Base-by-base conservation (phyloP, 2,329 filamentous ascomycete species). In the Helminthosporium solani region DNA sequence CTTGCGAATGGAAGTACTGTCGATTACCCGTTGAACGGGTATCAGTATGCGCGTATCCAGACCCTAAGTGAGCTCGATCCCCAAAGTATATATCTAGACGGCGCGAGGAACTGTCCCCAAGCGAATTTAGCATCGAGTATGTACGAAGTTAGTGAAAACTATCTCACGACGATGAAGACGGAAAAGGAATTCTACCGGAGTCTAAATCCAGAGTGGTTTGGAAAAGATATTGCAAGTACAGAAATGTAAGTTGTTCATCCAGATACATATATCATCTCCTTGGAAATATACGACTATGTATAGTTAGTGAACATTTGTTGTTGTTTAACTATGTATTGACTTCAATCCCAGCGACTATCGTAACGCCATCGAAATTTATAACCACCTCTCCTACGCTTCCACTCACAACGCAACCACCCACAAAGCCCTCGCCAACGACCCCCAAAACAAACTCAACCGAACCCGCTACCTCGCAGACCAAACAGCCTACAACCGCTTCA, bases 11-110 rank as follows among this genome's bases (percentile, higher is more conserved):
- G 75, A 1, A 70, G 68, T 2, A 61, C 64, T 30, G 57, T 78
- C 7, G 65, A 74, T 21, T 72, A 67, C 37, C 81, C 81, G 1
- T 57, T 84, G 28, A 62, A 70, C 37, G 80, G 81, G 30, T 83
- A 83, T 55, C 80, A 83, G 55, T 83, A 83, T 59, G 70, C 79
- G 7, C 69, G 68, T 23, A 73, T 84, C 18, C 60, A 75, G 16
- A 72, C 74, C 0, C 55, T 73, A 1, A 67, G 73, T 8, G 53
- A 55, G 1, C 56, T 68, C 1, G 80, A 84, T 52, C 75, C 78
- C 2, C 69, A 73, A 28, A 78, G 73, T n/a, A 67, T 81, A 33
- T 75, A 71, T 43, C 45, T 83, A 5, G 68, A 71, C 18, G 82
- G 79, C 2, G 67, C 74, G n/a, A 56, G 66, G 21, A 68, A 72